Conservation (phyloP, 805 yeast genomes). For the Peterozyma xylosa region DNA sequence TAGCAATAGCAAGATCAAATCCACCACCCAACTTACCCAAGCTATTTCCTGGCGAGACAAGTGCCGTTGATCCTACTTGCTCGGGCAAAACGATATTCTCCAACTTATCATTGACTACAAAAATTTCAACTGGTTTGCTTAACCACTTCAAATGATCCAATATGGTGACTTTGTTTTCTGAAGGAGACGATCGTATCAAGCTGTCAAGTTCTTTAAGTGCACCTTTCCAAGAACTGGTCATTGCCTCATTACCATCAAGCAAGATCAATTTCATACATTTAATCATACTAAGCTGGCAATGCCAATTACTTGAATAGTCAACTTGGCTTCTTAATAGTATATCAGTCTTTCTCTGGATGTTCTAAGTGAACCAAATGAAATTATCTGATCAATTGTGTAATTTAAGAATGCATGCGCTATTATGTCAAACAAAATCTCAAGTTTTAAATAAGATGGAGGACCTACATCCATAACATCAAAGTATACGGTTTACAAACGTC, state of each 20-base stretch:
- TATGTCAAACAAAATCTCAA: too few species aligned
- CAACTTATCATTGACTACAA: conserved; percentile 14
- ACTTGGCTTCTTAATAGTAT: too few species aligned
- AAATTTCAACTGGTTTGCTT: conserved; percentile 13
- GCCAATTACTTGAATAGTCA: too few species aligned
- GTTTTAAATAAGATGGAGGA: too few species aligned
- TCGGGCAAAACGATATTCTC: background rate
- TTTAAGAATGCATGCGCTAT: too few species aligned
- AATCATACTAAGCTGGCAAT: background rate
- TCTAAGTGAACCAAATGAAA: too few species aligned
- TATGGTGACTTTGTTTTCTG: background rate
- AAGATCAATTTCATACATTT: conserved; percentile 13
- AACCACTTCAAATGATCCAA: conserved; percentile 10
- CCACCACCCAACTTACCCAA: conserved; percentile 46
- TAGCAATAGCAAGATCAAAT: conserved; percentile 32
- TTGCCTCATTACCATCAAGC: conserved; percentile 13
- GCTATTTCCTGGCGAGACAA: conserved; percentile 47
- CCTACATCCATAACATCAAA: too few species aligned
- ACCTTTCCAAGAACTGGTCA: conserved; percentile 15
- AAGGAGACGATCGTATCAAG: background rate
- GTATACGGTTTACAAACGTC: too few species aligned
- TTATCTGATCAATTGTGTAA: too few species aligned
- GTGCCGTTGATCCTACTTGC: conserved; percentile 17
- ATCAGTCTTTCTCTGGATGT: too few species aligned
- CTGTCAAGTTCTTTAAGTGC: conserved; percentile 10